phyloP scores from a whole-genome alignment of 176 grass and related monocot genomes.

The Aegilops umbellulata region DNA sequence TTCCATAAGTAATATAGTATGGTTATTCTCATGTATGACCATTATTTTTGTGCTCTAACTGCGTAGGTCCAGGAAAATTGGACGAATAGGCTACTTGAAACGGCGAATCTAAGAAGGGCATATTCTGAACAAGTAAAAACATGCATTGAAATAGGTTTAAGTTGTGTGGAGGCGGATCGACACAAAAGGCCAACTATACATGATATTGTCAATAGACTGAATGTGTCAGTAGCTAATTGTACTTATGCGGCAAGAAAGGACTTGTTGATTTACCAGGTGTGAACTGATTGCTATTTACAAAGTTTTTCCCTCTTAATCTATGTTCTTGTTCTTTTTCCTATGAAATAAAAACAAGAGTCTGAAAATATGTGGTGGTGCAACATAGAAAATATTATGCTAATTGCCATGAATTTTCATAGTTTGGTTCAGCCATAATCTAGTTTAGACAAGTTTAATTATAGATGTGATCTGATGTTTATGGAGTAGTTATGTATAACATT shows the following conservation, averaged over 20 bases:
- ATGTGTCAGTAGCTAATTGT: not conserved
- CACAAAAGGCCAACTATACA: not conserved
- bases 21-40: not conserved
- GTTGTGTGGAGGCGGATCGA: not conserved
- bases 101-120: accelerated
- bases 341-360: not conserved
- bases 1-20: not conserved
- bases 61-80: not conserved
- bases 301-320: too few species aligned
- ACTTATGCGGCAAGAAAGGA: not conserved
- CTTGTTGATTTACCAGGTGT: not conserved
- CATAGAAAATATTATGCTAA: not conserved
- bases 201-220: not conserved
- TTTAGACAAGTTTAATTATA: too few species aligned
- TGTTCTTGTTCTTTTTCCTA: too few species aligned
- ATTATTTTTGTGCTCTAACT: not conserved
- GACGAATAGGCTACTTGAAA: not conserved
- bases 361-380: not conserved
- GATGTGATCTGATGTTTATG: not conserved
- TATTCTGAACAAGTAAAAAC: not conserved
- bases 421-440: not conserved
- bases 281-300: not conserved
- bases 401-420: not conserved
- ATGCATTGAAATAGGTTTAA: not conserved
- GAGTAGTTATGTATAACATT: not conserved